These are phyloP conservation scores for Rhodamnia argentea DNA, from an alignment of 345 rosid species.

Conservation along the genomic window DNA sequence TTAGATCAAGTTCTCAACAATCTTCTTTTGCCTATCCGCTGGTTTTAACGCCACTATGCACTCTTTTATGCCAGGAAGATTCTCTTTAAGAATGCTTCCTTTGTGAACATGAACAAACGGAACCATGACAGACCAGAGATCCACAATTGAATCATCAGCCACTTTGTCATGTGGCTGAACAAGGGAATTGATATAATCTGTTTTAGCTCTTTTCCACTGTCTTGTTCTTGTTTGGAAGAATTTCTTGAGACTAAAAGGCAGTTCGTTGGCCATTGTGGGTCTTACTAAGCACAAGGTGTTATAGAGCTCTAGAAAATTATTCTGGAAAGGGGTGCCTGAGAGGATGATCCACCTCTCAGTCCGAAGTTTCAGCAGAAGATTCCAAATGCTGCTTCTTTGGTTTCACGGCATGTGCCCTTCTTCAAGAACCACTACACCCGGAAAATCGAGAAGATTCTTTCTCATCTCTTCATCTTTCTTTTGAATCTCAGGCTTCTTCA, in stretches of 20 bases:
- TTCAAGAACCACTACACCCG: conserved; percentile 52
- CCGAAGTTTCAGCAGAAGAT: conserved; percentile 31
- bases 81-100: conserved; percentile 41
- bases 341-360: conserved; percentile 52
- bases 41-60: conserved; percentile 40
- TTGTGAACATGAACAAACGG: conserved; percentile 61
- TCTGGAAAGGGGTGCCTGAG: conserved; percentile 78
- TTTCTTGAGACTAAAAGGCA: background rate
- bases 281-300: conserved; percentile 43
- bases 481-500: background rate
- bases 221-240: conserved; percentile 6
- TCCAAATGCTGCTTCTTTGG: conserved; percentile 37
- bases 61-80: conserved; percentile 53
- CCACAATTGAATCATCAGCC: background rate
- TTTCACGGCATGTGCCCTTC: conserved; percentile 78
- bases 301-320: conserved; percentile 53
- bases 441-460: conserved; percentile 35
- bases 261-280: conserved; percentile 20
- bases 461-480: conserved; percentile 8
- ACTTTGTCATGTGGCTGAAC: background rate
- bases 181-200: background rate
- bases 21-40: conserved; percentile 19
- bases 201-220: conserved; percentile 1
- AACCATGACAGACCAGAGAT: conserved; percentile 20
- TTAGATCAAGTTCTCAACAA: conserved; percentile 9